Conservation (phyloP, 345 rosid species). For the Camelina neglecta region DNA sequence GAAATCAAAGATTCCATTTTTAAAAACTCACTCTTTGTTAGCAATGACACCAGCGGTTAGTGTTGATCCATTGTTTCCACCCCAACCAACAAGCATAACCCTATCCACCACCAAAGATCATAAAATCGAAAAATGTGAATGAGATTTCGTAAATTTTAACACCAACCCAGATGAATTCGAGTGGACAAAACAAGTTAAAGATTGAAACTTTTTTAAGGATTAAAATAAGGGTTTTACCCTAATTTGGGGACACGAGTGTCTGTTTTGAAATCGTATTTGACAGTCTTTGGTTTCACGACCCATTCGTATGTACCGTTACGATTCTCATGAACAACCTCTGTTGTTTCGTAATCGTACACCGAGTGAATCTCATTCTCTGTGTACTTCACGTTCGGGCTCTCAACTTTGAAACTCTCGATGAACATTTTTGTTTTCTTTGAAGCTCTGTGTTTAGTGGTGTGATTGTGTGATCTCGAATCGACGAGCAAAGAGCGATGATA, state of each 20-base stretch:
- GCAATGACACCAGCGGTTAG: constrained; percentile 90
- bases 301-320: constrained; percentile 79
- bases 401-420: constrained; percentile 86
- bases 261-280: constrained; percentile 89
- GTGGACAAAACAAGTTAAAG: not conserved
- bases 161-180: constrained; percentile 3
- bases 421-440: constrained; percentile 51
- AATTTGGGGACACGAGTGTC: constrained; percentile 80
- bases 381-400: constrained; percentile 85
- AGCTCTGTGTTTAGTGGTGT: constrained; percentile 25
- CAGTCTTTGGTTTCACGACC: constrained; percentile 86
- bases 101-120: constrained; percentile 39
- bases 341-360: constrained; percentile 85
- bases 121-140: not conserved
- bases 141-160: not conserved
- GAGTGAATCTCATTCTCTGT: constrained; percentile 78
- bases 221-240: constrained; percentile 53
- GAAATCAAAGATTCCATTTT: not conserved
- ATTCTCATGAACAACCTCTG: constrained; percentile 90
- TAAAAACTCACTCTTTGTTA: constrained; percentile 77
- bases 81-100: constrained; percentile 99
- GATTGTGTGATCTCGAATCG: constrained; percentile 26
- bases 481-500: constrained; percentile 21
- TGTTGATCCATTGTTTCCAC: constrained; percentile 95
- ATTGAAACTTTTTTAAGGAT: not conserved